Evolutionary conservation across 495 filamentous ascomycete species (phyloP).

Genomic region (Daldinia childiae): DNA sequence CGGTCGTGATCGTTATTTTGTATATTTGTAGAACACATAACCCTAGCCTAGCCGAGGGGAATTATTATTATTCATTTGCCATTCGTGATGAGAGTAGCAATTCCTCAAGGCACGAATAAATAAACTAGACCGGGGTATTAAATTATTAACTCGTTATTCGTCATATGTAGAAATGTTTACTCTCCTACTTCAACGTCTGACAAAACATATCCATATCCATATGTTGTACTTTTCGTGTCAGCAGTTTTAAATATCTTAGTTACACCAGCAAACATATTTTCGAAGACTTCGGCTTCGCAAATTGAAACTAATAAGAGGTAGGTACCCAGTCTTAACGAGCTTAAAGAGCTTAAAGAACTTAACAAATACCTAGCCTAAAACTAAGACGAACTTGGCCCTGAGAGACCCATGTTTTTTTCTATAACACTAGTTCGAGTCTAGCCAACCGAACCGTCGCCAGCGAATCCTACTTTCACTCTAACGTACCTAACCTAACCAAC

Average conservation of each 20-base stretch:
- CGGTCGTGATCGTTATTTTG: neutral
- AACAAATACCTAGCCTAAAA: too few relatives aligned
- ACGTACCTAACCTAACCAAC: too few relatives aligned
- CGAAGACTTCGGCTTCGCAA: constrained; percentile 5
- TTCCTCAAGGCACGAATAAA: neutral
- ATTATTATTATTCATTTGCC: neutral
- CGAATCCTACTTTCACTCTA: constrained; percentile 21
- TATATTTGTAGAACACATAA: neutral
- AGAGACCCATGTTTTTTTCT: constrained; percentile 16
- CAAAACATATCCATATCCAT: constrained; percentile 6
- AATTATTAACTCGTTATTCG: neutral
- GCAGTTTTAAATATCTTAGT: constrained; percentile 1
- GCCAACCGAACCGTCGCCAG: constrained; percentile 22
- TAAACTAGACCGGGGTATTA: neutral
- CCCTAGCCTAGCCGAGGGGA: neutral
- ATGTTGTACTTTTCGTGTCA: neutral
- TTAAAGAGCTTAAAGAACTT: too few relatives aligned
- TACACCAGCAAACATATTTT: constrained; percentile 12
- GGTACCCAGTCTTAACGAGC: neutral
- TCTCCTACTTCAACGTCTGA: constrained; percentile 9
- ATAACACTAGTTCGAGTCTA: constrained; percentile 27
- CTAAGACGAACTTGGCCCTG: constrained; percentile 7
- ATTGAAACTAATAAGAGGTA: constrained; percentile 8
- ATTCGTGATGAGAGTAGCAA: too few relatives aligned
- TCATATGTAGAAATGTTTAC: constrained; percentile 4